Evolutionary conservation across 2,329 filamentous ascomycete species (phyloP).

Genomic region (Colletotrichum siamense): DNA sequence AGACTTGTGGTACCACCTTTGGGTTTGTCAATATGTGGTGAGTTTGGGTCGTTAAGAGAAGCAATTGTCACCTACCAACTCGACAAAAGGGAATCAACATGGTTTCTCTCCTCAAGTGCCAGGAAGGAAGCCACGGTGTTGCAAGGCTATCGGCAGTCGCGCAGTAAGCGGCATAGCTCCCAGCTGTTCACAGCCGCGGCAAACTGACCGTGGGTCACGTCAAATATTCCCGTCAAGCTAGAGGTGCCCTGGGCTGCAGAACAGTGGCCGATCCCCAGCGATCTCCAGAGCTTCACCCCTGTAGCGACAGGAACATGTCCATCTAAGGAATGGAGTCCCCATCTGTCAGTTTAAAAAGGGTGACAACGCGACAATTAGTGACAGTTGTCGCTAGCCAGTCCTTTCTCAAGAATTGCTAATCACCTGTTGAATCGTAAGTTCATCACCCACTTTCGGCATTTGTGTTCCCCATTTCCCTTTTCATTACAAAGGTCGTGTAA

Average conservation of each 20-base stretch:
- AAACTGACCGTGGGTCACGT: neutral
- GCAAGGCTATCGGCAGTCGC: neutral
- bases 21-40: neutral
- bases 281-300: constrained; percentile 21
- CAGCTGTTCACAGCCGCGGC: neutral
- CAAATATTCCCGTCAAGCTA: neutral
- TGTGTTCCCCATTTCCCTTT: neutral
- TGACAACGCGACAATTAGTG: neutral
- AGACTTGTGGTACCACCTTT: neutral
- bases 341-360: neutral
- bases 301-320: constrained; percentile 4
- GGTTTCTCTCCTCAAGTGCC: neutral
- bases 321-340: constrained; percentile 2
- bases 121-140: neutral
- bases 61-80: neutral
- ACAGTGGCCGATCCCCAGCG: constrained; percentile 5
- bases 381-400: neutral
- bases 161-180: neutral
- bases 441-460: neutral
- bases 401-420: neutral
- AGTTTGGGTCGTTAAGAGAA: neutral
- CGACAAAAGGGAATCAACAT: neutral
- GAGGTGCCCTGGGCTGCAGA: neutral
- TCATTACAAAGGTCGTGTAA: neutral
- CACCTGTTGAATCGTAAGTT: neutral